phyloP scores from a whole-genome alignment of 31 red algal genomes.

The Asparagopsis taxiformis region DNA sequence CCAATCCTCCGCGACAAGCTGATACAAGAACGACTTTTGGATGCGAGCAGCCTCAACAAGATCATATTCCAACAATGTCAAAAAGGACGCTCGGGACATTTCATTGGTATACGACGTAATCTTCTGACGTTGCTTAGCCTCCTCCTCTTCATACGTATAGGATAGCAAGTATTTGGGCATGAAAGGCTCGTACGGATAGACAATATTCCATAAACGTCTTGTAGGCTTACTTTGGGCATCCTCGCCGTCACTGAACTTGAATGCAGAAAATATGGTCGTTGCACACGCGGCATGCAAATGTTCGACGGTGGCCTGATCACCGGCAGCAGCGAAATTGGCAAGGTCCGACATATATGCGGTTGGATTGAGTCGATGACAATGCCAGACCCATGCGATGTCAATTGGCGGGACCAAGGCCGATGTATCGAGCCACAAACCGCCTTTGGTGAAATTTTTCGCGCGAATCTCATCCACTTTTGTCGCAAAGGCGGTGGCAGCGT shows the following conservation, averaged over 20 bases:
- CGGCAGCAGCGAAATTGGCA: slow-evolving; percentile 18
- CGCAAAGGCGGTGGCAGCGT: slow-evolving; percentile 22
- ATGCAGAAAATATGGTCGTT: slow-evolving; percentile 38
- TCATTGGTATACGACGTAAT: slow-evolving; percentile 58
- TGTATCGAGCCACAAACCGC: slow-evolving; percentile 37
- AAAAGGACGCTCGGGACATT: slow-evolving; percentile 30
- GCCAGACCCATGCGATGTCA: slow-evolving; percentile 77
- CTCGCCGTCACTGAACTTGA: slow-evolving; percentile 71
- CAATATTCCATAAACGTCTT: slow-evolving; percentile 59
- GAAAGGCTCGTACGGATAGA: slow-evolving; percentile 62
- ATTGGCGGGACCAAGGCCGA: slow-evolving; percentile 38
- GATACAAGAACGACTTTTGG: slow-evolving; percentile 62
- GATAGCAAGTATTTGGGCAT: slow-evolving; percentile 49
- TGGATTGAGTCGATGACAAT: slow-evolving; percentile 65
- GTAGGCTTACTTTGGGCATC: slow-evolving; percentile 58
- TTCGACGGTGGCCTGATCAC: background rate
- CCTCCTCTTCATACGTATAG: slow-evolving; percentile 40
- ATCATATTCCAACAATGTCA: slow-evolving; percentile 42
- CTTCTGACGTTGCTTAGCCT: slow-evolving; percentile 34
- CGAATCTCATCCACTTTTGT: slow-evolving; percentile 62
- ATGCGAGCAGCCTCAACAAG: slow-evolving; percentile 13
- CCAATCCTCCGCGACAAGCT: slow-evolving; percentile 54
- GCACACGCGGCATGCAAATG: slow-evolving; percentile 21
- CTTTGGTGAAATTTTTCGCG: slow-evolving; percentile 59
- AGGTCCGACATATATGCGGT: slow-evolving; percentile 37